Evolutionary conservation across 805 yeast species (phyloP), one percentile per base, ranked within the genome.

Genomic region (Monosporozyma unispora): DNA sequence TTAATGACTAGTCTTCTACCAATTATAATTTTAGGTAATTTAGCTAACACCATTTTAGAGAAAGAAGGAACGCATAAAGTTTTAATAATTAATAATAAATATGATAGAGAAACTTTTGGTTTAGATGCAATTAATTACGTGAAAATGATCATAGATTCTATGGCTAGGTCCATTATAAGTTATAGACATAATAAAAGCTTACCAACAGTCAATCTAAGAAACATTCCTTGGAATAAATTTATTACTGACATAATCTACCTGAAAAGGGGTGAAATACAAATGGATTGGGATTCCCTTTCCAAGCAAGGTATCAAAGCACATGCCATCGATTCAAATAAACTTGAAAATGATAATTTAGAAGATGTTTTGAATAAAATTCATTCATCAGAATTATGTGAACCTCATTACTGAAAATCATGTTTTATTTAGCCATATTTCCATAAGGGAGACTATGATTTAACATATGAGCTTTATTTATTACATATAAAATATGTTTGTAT

Each of bases 1-100:
- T 70, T 90, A 35, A 85, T 86, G 83, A 90, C 98, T 0, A 86
- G 96, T 46, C 79, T 85, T 6, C 68, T 88, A 2, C 97, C 98
- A 0, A 81, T 88, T 0, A 67, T 88, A 6, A 76, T 87, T 8
- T 69, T 87, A 3, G 79, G 79, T 47, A 95, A 95, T 2, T 74
- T 86, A 7, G 90, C 90, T 0, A 74, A 74, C 33, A 81, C 88
- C 0, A 76, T 86, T 23, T 51, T 57, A 23, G 51, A 52, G 27
- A 49, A 56, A 4, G 67, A 66, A 12, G 55, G 55, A 10, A 58
- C 61, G 2, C 61, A 67, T 48, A 80, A 82, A 58, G 72, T 89
- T 5, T 62, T 89, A 14, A 63, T 90, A 10, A 64, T 89, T 27
- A 90, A 90, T 64, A 93, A 95, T 4, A 69, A 78, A 31, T 67